phyloP scores from a whole-genome alignment of 352 stramenopile genomes.

The Phytophthora quininea region DNA sequence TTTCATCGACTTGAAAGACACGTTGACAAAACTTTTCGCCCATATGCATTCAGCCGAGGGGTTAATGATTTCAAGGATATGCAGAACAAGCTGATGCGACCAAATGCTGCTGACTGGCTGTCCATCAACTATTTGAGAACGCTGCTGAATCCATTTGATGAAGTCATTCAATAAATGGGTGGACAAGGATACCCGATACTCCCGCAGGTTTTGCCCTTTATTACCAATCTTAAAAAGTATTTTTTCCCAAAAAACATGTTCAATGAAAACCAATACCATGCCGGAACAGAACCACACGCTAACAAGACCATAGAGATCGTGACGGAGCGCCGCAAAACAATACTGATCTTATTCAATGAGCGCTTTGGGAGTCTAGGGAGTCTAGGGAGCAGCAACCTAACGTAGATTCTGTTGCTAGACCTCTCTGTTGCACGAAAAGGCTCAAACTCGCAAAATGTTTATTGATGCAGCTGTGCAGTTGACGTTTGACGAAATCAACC shows the following conservation, averaged over 20 bases:
- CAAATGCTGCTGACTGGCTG: slow-evolving; percentile 2
- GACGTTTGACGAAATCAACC: too few species aligned
- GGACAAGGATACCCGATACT: slow-evolving; percentile 10
- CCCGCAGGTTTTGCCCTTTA: slow-evolving; percentile 4
- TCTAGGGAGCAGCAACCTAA: too few species aligned
- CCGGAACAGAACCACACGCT: too few species aligned
- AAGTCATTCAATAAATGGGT: not conserved
- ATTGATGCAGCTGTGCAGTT: too few species aligned
- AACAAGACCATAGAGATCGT: slow-evolving; percentile 4
- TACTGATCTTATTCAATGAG: not conserved
- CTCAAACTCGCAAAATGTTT: too few species aligned
- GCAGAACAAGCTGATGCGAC: slow-evolving; percentile 1
- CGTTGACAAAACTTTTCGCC: not conserved
- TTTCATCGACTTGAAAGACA: slow-evolving; percentile 1
- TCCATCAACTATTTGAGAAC: slow-evolving; percentile 6
- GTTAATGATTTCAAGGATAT: slow-evolving; percentile 8
- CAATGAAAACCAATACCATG: slow-evolving; percentile 9
- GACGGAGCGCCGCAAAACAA: slow-evolving; percentile 8
- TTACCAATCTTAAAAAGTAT: slow-evolving; percentile 6
- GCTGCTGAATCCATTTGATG: slow-evolving; percentile 1
- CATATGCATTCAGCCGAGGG: slow-evolving; percentile 1
- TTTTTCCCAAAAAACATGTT: slow-evolving; percentile 6
- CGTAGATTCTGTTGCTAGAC: too few species aligned
- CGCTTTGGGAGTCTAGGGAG: too few species aligned
- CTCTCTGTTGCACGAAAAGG: too few species aligned